These are phyloP conservation scores for Nepenthes mirabilis DNA, from an alignment of 148 eudicot genomes.

Conservation along the genomic window DNA sequence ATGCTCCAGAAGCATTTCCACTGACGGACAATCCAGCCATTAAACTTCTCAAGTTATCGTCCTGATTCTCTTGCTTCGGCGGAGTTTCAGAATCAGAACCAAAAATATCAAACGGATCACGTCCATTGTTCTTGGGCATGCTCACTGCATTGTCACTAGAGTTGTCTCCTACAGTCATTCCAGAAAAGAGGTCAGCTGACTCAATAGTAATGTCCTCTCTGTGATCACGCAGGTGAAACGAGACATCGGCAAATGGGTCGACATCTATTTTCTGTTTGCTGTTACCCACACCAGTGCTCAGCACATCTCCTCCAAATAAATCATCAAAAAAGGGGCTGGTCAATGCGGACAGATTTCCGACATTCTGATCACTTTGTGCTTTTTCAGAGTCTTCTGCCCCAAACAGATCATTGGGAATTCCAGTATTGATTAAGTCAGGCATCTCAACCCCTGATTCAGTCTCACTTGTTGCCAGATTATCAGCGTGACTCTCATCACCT, in stretches of 20 bases:
- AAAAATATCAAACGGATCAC: constrained; percentile 55
- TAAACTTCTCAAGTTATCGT: constrained; percentile 30
- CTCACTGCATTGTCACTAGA: constrained; percentile 19
- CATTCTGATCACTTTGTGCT: constrained; percentile 24
- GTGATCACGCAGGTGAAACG: constrained; percentile 46
- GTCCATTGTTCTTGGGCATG: constrained; percentile 14
- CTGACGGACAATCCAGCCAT: constrained; percentile 57
- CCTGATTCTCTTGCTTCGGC: constrained; percentile 16
- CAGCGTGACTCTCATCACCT: constrained; percentile 21
- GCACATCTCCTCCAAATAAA: constrained; percentile 47
- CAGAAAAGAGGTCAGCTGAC: constrained; percentile 62
- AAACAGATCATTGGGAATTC: constrained; percentile 42
- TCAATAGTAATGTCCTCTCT: constrained; percentile 17
- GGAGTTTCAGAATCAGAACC: constrained; percentile 41
- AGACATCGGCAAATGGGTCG: constrained; percentile 95
- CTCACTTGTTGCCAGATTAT: constrained; percentile 28
- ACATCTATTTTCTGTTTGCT: constrained; percentile 40
- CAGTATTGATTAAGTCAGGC: constrained; percentile 85
- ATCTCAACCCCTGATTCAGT: constrained; percentile 31
- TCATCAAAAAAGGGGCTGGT: constrained; percentile 56
- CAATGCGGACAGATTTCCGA: constrained; percentile 17
- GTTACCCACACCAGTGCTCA: constrained; percentile 21
- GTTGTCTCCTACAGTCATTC: constrained; percentile 44
- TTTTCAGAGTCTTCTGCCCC: constrained; percentile 28
- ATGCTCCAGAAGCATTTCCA: constrained; percentile 27